A percentile compares a stretch with the other conserved stretches of the same genome.
Evolutionary conservation across 257 asterid species (phyloP).

Genomic region (Nicotiana tabacum): DNA sequence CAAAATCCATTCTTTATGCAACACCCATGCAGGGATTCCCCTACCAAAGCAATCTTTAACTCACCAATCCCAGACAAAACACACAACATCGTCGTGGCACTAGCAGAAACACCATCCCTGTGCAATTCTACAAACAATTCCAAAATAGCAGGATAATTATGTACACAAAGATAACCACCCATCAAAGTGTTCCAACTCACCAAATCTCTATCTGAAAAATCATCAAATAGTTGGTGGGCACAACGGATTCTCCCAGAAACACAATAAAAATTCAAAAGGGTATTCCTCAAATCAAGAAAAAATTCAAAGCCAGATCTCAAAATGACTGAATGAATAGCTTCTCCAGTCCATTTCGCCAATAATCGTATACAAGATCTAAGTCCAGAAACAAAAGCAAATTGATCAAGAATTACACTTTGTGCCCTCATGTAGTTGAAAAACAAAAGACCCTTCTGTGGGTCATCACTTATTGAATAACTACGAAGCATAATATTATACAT

Average conservation of each 20-base stretch:
- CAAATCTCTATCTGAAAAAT: constrained; percentile 35
- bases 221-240: constrained; percentile 59
- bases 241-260: constrained; percentile 37
- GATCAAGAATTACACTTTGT: constrained; percentile 32
- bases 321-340: constrained; percentile 35
- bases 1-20: constrained; percentile 55
- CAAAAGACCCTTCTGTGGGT: constrained; percentile 30
- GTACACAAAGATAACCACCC: constrained; percentile 49
- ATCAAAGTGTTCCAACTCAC: constrained; percentile 56
- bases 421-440: constrained; percentile 51
- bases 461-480: constrained; percentile 35
- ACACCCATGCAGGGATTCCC: constrained; percentile 34
- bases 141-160: constrained; percentile 24
- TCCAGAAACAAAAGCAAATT: constrained; percentile 40
- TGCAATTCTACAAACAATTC: constrained; percentile 33
- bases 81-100: constrained; percentile 33
- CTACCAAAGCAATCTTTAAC: constrained; percentile 13
- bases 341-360: constrained; percentile 31
- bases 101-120: constrained; percentile 15
- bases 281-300: constrained; percentile 43
- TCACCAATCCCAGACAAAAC: constrained; percentile 37
- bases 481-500: constrained; percentile 55
- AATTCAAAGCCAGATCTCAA: constrained; percentile 44
- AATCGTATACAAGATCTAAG: constrained; percentile 45
- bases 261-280: constrained; percentile 48